phyloP scores from a whole-genome alignment of 164 flowering plant species.

The Vitis rupestris region DNA sequence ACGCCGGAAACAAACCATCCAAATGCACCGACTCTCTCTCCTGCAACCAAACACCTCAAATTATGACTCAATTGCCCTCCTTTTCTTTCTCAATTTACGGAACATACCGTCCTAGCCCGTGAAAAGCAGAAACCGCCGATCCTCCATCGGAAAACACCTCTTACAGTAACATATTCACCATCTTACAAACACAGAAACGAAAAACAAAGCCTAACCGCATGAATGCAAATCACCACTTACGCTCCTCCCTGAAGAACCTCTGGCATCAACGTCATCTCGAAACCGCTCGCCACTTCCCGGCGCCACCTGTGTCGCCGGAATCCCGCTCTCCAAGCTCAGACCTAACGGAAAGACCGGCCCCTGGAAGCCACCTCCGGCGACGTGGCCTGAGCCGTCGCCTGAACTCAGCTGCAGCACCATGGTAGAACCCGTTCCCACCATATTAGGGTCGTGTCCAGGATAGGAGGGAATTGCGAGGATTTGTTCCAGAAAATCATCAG shows the following conservation, averaged over 20 bases:
- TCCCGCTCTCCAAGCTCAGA: slow-evolving; percentile 25
- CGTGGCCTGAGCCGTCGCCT: slow-evolving; percentile 1
- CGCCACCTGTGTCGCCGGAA: slow-evolving; percentile 3
- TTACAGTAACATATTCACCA: neutral
- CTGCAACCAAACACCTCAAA: slow-evolving; percentile 12
- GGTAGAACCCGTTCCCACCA: slow-evolving; percentile 3
- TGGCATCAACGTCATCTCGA: too few relatives aligned
- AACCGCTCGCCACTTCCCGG: slow-evolving; percentile 1
- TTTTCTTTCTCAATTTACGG: neutral
- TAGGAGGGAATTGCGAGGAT: slow-evolving; percentile 30
- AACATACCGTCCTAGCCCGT: too few relatives aligned
- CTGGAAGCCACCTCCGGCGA: slow-evolving; percentile 5
- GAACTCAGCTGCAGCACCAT: slow-evolving; percentile 8
- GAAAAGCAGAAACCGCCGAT: too few relatives aligned
- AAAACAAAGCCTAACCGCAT: slow-evolving; percentile 2
- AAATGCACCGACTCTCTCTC: slow-evolving; percentile 22
- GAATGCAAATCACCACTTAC: slow-evolving; percentile 6
- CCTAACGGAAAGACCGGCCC: slow-evolving; percentile 23
- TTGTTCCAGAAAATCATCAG: slow-evolving; percentile 37
- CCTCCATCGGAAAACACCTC: too few relatives aligned
- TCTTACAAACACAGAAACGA: neutral
- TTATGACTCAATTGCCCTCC: neutral
- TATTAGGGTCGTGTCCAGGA: slow-evolving; percentile 2
- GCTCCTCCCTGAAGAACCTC: neutral
- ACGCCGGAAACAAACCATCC: slow-evolving; percentile 42